phyloP scores from a whole-genome alignment of 306 rosid genomes.

The Trifolium repens region DNA sequence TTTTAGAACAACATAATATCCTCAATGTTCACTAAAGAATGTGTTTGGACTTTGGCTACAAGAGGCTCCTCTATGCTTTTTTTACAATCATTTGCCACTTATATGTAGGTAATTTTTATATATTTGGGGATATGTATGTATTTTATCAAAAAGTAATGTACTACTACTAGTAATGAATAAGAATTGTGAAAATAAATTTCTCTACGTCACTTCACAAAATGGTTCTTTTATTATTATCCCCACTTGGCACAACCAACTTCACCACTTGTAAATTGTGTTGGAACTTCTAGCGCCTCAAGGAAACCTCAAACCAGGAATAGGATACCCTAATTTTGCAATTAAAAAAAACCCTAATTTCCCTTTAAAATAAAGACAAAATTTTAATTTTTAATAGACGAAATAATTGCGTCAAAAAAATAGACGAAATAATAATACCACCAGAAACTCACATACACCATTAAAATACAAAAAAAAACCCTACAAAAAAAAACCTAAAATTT shows the following conservation, averaged over 20 bases:
- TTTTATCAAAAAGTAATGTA: background rate
- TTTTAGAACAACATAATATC: background rate
- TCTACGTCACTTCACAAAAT: constrained; percentile 2
- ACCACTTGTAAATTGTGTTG: constrained; percentile 22
- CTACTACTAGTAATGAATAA: background rate
- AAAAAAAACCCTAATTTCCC: background rate
- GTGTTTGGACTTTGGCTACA: background rate
- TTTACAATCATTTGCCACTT: background rate
- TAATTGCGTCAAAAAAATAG: too few species aligned
- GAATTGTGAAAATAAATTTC: background rate
- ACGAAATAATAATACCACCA: too few species aligned
- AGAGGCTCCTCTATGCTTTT: constrained; percentile 3
- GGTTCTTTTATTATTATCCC: background rate
- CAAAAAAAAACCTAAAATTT: too few species aligned
- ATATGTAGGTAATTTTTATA: background rate
- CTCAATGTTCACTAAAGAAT: background rate
- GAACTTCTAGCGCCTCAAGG: constrained; percentile 26
- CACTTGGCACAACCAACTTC: constrained; percentile 29
- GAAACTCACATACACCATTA: too few species aligned
- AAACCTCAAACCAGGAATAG: constrained; percentile 16
- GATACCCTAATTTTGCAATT: background rate
- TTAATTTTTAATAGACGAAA: too few species aligned
- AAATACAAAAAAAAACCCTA: too few species aligned
- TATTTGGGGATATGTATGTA: background rate
- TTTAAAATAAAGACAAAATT: background rate